Conservation (phyloP, 805 yeast species). For the Metschnikowia cubensis region DNA sequence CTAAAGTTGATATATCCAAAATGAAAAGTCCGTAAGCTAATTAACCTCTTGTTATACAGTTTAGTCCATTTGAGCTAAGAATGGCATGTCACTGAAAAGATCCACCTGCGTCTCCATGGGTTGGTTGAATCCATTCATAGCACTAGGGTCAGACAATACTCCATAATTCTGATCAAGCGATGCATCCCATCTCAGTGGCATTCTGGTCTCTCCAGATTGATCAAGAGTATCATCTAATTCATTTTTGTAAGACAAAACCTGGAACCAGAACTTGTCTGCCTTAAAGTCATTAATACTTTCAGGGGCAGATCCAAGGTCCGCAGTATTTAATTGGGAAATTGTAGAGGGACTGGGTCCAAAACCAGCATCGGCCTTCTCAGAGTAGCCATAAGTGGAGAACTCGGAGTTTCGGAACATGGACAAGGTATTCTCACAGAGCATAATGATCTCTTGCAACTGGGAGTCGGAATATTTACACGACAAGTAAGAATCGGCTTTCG, state of each 20-base stretch:
- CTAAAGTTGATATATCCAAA: not conserved
- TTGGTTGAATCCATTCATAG: not conserved
- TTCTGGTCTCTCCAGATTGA: not conserved
- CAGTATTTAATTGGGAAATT: not conserved
- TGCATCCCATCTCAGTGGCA: not conserved
- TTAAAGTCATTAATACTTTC: constrained; percentile 22
- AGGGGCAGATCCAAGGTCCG: not conserved
- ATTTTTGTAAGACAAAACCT: constrained; percentile 28
- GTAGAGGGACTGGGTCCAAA: constrained; percentile 1
- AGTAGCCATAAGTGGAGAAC: constrained; percentile 12
- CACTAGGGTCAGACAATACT: not conserved
- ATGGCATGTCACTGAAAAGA: constrained; percentile 27
- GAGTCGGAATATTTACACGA: constrained; percentile 16
- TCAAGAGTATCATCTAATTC: constrained; percentile 11
- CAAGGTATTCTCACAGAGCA: constrained; percentile 13
- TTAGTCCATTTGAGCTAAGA: constrained; percentile 3
- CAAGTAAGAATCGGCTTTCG: constrained; percentile 13
- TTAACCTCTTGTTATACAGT: no score
- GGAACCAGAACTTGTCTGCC: constrained; percentile 35
- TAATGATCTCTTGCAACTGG: constrained; percentile 26
- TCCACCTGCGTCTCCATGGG: constrained; percentile 17
- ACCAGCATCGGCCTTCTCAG: constrained; percentile 11
- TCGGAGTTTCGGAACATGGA: constrained; percentile 11
- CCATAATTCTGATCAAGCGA: not conserved
- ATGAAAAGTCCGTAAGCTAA: not conserved